These are phyloP conservation scores for sunflower (Helianthus annuus) DNA, from an alignment of 129 eudicot genomes.

Conservation along the genomic window HanXRQr2.0-SUNRISE NC_035446.2:20154263-20154762, in stretches of 20 bases:
- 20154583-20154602: conserved; percentile 38
- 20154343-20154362: too few relatives aligned
- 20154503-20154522: not conserved
- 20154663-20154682: conserved; percentile 19
- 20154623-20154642: conserved; percentile 51
- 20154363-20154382: too few relatives aligned
- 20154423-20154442: too few relatives aligned
- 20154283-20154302: too few relatives aligned
- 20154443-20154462: too few relatives aligned
- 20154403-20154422: too few relatives aligned
- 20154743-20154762: conserved; percentile 37
- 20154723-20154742: conserved; percentile 46
- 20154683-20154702: conserved; percentile 21
- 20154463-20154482: not conserved
- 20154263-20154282: too few relatives aligned
- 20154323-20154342: too few relatives aligned
- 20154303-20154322: too few relatives aligned
- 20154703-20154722: conserved; percentile 50
- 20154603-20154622: conserved; percentile 43
- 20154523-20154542: not conserved
- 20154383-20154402: too few relatives aligned
- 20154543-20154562: too few relatives aligned
- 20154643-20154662: conserved; percentile 32
- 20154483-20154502: not conserved
- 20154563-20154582: conserved; percentile 11